phyloP scores from a whole-genome alignment of 2,329 filamentous ascomycete genomes.

The Colletotrichum lentis region DNA sequence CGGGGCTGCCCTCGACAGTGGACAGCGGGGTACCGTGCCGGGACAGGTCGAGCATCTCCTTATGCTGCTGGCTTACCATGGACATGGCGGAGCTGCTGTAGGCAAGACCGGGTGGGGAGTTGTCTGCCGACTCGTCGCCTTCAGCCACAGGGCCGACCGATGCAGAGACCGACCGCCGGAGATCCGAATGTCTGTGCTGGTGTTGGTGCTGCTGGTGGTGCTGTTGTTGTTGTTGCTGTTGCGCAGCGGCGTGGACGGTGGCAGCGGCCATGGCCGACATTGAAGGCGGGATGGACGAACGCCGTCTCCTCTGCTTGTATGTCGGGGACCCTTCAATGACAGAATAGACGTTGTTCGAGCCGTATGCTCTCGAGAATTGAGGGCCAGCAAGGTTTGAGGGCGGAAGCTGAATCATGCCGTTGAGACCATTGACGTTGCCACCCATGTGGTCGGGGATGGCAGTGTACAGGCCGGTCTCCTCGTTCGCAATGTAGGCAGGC shows the following conservation, averaged over 20 bases:
- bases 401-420: constrained; percentile 89
- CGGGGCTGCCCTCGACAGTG: constrained; percentile 82
- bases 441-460: constrained; percentile 87
- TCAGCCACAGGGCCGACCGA: constrained; percentile 86
- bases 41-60: constrained; percentile 83
- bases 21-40: constrained; percentile 90
- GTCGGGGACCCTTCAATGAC: constrained; percentile 98
- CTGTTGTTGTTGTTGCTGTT: constrained; percentile 48
- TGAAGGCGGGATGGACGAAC: constrained; percentile 89
- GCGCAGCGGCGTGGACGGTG: constrained; percentile 62
- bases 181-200: constrained; percentile 81
- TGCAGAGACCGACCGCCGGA: constrained; percentile 87
- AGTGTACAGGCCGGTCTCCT: constrained; percentile 95
- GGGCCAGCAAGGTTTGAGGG: constrained; percentile 83
- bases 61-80: constrained; percentile 71
- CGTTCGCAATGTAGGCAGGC: constrained; percentile 96
- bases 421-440: constrained; percentile 78
- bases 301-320: constrained; percentile 95
- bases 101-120: constrained; percentile 79
- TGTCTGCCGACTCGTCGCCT: constrained; percentile 78
- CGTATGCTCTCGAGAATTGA: constrained; percentile 80
- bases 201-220: constrained; percentile 16
- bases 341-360: constrained; percentile 83
- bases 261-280: constrained; percentile 74
- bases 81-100: constrained; percentile 75